A percentile compares a stretch with the other conserved stretches of the same genome.
phyloP scores from a whole-genome alignment of 305 asterid species.

The Fraxinus paxiana region DNA sequence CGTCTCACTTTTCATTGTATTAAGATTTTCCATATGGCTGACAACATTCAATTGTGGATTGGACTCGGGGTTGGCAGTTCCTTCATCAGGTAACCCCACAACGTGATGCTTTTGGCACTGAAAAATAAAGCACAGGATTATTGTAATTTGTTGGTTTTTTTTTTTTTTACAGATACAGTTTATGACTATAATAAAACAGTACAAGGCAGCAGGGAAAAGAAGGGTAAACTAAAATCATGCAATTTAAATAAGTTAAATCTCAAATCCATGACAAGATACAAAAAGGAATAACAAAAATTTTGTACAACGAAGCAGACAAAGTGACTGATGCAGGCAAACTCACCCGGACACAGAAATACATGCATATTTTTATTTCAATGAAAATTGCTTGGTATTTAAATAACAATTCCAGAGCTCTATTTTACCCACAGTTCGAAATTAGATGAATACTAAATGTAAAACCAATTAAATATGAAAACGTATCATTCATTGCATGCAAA shows the following conservation, averaged over 20 bases:
- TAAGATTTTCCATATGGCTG: slow-evolving; percentile 33
- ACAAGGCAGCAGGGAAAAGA: slow-evolving; percentile 6
- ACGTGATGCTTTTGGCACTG: slow-evolving; percentile 47
- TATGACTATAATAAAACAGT: neutral
- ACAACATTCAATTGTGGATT: slow-evolving; percentile 26
- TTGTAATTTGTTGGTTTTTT: neutral
- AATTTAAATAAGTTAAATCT: neutral
- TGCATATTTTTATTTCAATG: slow-evolving; percentile 3
- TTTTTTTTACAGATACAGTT: neutral
- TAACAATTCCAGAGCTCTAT: neutral
- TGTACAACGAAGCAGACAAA: neutral
- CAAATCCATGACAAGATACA: neutral
- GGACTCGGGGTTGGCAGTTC: slow-evolving; percentile 31
- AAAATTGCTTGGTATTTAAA: neutral
- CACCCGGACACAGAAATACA: neutral
- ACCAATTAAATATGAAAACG: neutral
- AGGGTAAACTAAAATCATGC: neutral
- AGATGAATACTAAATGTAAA: neutral
- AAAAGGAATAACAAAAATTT: neutral
- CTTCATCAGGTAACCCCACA: slow-evolving; percentile 42
- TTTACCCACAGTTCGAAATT: neutral
- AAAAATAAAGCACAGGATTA: slow-evolving; percentile 9
- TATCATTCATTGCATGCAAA: neutral
- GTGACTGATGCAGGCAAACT: slow-evolving; percentile 8
- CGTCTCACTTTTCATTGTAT: slow-evolving; percentile 35